phyloP scores from a whole-genome alignment of 1,139 yeast genomes.

The Meyerozyma guilliermondii region DNA sequence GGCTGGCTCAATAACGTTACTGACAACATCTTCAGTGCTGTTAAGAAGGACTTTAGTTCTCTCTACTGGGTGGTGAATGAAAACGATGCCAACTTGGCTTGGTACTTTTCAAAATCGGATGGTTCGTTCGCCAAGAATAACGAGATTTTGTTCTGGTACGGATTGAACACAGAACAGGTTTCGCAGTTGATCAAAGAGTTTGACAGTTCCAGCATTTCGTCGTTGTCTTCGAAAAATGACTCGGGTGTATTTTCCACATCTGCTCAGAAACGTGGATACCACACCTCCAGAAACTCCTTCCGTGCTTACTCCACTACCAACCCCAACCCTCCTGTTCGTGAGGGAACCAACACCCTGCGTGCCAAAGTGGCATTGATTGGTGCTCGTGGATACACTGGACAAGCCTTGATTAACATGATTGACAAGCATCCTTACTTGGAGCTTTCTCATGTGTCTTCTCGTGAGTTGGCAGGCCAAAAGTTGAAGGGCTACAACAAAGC shows the following conservation, averaged over 20 bases:
- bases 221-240: constrained; percentile 36
- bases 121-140: constrained; percentile 93
- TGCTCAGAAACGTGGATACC: constrained; percentile 39
- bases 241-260: constrained; percentile 37
- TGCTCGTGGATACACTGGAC: constrained; percentile 98
- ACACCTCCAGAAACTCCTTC: constrained; percentile 10
- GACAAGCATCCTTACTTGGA: constrained; percentile 86
- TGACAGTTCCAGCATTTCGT: constrained; percentile 34
- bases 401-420: constrained; percentile 80
- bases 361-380: constrained; percentile 90
- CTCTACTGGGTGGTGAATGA: constrained; percentile 90
- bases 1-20: constrained; percentile 98
- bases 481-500: constrained; percentile 82
- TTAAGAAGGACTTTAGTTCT: constrained; percentile 65
- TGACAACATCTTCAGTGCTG: constrained; percentile 84
- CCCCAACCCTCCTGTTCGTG: constrained; percentile 69
- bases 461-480: constrained; percentile 86
- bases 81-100: constrained; percentile 83
- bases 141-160: constrained; percentile 91
- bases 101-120: constrained; percentile 91
- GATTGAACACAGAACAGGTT: constrained; percentile 63
- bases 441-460: constrained; percentile 87
- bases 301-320: constrained; percentile 32
- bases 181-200: constrained; percentile 64
- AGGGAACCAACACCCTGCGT: constrained; percentile 56